A percentile compares a stretch with the other conserved stretches of the same genome.
Conservation (phyloP, 2,329 filamentous ascomycete genomes). For the Cladosporium sp. region DNA sequence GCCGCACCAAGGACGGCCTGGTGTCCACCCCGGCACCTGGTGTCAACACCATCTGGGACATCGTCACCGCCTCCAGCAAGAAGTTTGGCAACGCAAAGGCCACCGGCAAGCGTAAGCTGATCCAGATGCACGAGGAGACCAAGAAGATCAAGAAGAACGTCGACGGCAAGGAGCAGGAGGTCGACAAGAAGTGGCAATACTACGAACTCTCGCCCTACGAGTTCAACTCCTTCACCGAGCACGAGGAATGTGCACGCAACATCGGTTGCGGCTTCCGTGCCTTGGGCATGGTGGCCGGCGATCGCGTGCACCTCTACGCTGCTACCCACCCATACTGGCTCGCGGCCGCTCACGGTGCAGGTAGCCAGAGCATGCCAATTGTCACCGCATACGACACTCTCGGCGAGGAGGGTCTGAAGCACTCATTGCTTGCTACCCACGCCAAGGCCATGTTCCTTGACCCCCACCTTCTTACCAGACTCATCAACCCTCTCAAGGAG, state of each 20-base stretch:
- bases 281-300: conserved; percentile 63
- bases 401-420: conserved; percentile 75
- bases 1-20: conserved; percentile 66
- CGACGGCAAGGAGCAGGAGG: conserved; percentile 71
- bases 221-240: conserved; percentile 75
- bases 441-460: conserved; percentile 84
- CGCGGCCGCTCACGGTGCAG: conserved; percentile 61
- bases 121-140: conserved; percentile 75
- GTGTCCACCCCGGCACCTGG: conserved; percentile 62
- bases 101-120: conserved; percentile 64
- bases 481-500: conserved; percentile 52
- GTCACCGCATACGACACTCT: conserved; percentile 95
- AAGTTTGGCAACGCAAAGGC: conserved; percentile 51
- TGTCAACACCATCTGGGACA: conserved; percentile 72
- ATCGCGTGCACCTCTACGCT: conserved; percentile 77
- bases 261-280: conserved; percentile 70
- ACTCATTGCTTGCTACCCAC: conserved; percentile 77
- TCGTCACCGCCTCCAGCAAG: conserved; percentile 65
- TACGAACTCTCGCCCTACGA: conserved; percentile 77
- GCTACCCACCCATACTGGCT: conserved; percentile 84
- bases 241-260: conserved; percentile 64
- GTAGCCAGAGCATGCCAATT: conserved; percentile 83
- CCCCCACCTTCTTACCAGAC: conserved; percentile 61
- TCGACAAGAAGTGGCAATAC: conserved; percentile 88
- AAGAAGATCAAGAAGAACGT: conserved; percentile 88